Evolutionary conservation across 768 basidiomycete genomes (phyloP).

Genomic region (Lentinula sp.): DNA sequence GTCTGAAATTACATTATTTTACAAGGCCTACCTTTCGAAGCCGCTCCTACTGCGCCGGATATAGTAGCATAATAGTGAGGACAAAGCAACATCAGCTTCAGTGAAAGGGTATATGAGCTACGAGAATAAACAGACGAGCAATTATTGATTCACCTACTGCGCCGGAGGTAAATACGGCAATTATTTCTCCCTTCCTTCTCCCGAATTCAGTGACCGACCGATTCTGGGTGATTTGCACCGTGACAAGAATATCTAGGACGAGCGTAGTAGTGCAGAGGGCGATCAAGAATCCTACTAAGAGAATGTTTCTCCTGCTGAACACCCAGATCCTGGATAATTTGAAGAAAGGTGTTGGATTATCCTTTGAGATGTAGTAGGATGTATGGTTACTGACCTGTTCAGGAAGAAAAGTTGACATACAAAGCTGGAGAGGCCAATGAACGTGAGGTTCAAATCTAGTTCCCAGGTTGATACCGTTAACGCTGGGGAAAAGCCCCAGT

Average conservation of each 20-base stretch:
- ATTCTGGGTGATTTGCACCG: slow-evolving; percentile 3
- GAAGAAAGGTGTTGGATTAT: not conserved
- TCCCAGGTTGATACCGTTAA: slow-evolving; percentile 9
- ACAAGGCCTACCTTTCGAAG: not conserved
- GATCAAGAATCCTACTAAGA: slow-evolving; percentile 1
- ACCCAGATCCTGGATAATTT: slow-evolving; percentile 11
- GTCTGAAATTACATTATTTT: not conserved
- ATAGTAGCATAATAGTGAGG: not conserved
- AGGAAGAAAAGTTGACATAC: slow-evolving; percentile 15
- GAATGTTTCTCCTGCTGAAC: slow-evolving; percentile 9
- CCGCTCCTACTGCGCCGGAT: not conserved
- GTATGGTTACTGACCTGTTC: slow-evolving; percentile 6
- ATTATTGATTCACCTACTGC: not conserved
- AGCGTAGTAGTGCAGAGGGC: slow-evolving; percentile 4
- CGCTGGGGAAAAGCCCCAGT: slow-evolving; percentile 14
- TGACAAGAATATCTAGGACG: slow-evolving; percentile 8
- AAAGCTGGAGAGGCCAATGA: slow-evolving; percentile 13
- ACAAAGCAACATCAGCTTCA: not conserved
- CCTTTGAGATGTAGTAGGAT: not conserved
- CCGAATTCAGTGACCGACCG: slow-evolving; percentile 3
- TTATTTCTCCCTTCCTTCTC: not conserved
- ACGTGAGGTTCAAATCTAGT: slow-evolving; percentile 12
- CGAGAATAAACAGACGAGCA: not conserved
- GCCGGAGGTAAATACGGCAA: slow-evolving; percentile 6
- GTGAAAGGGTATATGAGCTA: not conserved